Evolutionary conservation across 805 yeast genomes (phyloP).

Genomic region (Kazachstania kunashirensis): DNA sequence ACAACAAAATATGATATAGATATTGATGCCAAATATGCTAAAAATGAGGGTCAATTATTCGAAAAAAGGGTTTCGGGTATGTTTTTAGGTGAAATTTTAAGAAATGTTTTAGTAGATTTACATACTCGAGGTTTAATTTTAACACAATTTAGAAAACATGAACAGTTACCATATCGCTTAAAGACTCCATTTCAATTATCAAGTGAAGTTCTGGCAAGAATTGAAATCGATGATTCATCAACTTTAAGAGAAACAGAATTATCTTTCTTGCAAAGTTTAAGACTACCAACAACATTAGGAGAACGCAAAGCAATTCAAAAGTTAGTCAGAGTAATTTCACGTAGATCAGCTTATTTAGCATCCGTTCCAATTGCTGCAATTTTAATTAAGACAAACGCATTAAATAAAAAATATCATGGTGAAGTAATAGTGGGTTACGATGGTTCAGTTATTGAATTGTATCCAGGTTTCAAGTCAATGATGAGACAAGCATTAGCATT

Average conservation of each 20-base stretch:
- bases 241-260: constrained; percentile 62
- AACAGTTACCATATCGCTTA: constrained; percentile 45
- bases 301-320: constrained; percentile 70
- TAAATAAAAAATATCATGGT: constrained; percentile 45
- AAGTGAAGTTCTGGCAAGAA: constrained; percentile 75
- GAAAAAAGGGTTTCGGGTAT: constrained; percentile 89
- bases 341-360: constrained; percentile 81
- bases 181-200: constrained; percentile 69
- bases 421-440: constrained; percentile 92
- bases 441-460: constrained; percentile 88
- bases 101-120: constrained; percentile 64
- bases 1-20: constrained; percentile 63
- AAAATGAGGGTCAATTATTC: constrained; percentile 85
- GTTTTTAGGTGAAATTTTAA: constrained; percentile 83
- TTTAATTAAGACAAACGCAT: constrained; percentile 53
- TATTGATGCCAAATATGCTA: constrained; percentile 57
- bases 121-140: constrained; percentile 51
- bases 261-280: constrained; percentile 52
- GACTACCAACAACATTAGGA: constrained; percentile 56
- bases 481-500: constrained; percentile 67
- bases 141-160: constrained; percentile 37
- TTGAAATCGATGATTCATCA: constrained; percentile 77
- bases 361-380: constrained; percentile 88
- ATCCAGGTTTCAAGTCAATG: constrained; percentile 80
- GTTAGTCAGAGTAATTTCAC: constrained; percentile 69